A percentile compares a stretch with the other conserved stretches of the same genome.
phyloP scores from a whole-genome alignment of 768 basidiomycete genomes.

The Mycena haematopus region DNA sequence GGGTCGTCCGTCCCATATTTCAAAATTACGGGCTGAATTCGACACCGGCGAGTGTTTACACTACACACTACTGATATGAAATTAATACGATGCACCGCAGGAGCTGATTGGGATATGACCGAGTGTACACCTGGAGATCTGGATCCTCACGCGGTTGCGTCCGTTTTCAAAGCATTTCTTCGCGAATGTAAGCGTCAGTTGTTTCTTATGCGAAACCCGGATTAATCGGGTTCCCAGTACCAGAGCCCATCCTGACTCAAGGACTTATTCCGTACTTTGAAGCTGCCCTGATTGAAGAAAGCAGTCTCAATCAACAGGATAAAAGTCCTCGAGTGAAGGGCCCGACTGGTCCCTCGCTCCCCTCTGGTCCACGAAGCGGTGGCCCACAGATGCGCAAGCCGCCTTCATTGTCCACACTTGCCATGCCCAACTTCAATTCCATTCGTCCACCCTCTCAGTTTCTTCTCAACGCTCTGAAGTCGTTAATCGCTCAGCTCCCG shows the following conservation, averaged over 20 bases:
- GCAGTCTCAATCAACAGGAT: constrained; percentile 41
- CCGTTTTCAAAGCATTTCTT: constrained; percentile 90
- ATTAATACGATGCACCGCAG: constrained; percentile 42
- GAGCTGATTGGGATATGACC: constrained; percentile 85
- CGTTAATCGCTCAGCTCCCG: constrained; percentile 74
- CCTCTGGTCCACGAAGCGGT: constrained; percentile 46
- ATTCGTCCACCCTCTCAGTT: constrained; percentile 66
- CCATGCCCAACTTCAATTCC: constrained; percentile 70
- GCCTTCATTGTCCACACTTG: constrained; percentile 80
- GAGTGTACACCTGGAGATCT: constrained; percentile 84
- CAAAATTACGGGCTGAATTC: constrained; percentile 78
- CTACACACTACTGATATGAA: constrained; percentile 12
- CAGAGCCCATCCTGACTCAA: constrained; percentile 83
- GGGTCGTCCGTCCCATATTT: constrained; percentile 83
- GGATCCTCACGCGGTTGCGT: constrained; percentile 94
- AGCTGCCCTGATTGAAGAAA: constrained; percentile 69
- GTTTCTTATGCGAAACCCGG: constrained; percentile 9
- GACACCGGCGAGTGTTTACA: constrained; percentile 63
- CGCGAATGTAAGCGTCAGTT: constrained; percentile 77
- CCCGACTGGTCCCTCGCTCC: constrained; percentile 38
- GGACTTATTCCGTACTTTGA: constrained; percentile 80
- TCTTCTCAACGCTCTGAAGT: constrained; percentile 62
- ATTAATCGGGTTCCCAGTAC: constrained; percentile 58
- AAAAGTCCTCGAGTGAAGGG: constrained; percentile 36
- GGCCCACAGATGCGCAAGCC: constrained; percentile 67